Evolutionary conservation across 169 alveolate genomes (phyloP), one percentile per base, ranked within the genome.

Genomic region (Neospora caninum): DNA sequence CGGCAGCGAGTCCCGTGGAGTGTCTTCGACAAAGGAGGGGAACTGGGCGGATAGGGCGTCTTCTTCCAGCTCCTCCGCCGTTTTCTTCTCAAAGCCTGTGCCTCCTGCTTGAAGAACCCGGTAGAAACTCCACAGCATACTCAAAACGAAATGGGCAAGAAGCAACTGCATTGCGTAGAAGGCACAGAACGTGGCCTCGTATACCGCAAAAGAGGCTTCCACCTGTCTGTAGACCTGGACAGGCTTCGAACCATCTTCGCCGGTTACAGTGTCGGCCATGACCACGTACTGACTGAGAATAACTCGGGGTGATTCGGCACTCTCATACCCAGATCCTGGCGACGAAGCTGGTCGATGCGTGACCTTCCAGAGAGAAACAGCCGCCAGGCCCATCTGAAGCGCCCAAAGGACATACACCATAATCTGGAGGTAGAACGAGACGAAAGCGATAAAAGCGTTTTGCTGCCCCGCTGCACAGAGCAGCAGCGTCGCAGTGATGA

Each of bases 41-140:
- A 93, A 69, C 93, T 93, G 95, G 22, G 93, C 83, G 34, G 64
- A 88, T 25, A 93, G 95, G 36, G 67, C 83, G 69, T 86, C 91
- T 49, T 93, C 95, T 80, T 93, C 95, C 53, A 93, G 67, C 39
- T 93, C 95, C 45, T 93, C 95, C 16, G 95, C 95, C 13, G 93
- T 49, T 78, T 87, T 86, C 64, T 31, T 41, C 64, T 93, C 95
- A 45, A 93, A 93, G 25, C 92, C 91, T 7, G 95, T 93, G 27
- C 95, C 95, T 0, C 95, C 95, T 39, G 91, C 95, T 93, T 93
- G 95, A 70, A 93, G 91, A 34, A 93, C 93, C 29, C 95, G 93
- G 86, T 93, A 93, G 67, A 93, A 93, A 39, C 95, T 93, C 95
- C 95, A 93, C 31, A 93, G 93, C 82, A 93, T 80, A 42, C 93